These are phyloP conservation scores for Leccinum aurantiacum DNA, from an alignment of 768 basidiomycete species.

Conservation along the genomic window DNA sequence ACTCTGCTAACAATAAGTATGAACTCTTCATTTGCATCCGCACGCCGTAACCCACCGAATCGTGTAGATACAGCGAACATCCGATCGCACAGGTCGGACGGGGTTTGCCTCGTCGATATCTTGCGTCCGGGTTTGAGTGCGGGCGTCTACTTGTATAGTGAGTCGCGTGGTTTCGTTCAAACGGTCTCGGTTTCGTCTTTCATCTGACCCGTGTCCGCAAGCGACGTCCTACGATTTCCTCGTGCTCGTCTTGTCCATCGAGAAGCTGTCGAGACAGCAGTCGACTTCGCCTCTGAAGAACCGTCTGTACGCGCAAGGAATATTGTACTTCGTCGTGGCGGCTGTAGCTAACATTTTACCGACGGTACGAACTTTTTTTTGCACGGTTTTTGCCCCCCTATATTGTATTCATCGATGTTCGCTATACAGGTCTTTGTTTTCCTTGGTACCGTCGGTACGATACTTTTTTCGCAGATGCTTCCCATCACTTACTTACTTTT, in stretches of 20 bases:
- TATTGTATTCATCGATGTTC: not conserved
- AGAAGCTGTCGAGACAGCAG: constrained; percentile 14
- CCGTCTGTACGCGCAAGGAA: constrained; percentile 20
- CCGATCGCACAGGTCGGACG: not conserved
- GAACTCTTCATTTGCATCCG: not conserved
- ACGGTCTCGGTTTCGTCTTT: not conserved
- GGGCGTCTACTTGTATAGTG: constrained; percentile 20
- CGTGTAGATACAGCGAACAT: constrained; percentile 17
- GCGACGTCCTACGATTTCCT: constrained; percentile 23
- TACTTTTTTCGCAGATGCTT: not conserved
- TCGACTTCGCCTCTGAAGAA: constrained; percentile 19
- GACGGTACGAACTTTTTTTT: not conserved
- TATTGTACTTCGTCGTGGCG: constrained; percentile 22
- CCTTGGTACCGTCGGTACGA: constrained; percentile 1
- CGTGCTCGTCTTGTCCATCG: constrained; percentile 18
- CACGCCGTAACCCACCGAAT: not conserved
- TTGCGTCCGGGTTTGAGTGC: constrained; percentile 2
- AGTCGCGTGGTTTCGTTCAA: not conserved
- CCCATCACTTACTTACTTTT: not conserved
- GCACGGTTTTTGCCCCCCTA: not conserved
- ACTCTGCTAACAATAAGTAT: constrained; percentile 16
- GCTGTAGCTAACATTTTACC: constrained; percentile 19
- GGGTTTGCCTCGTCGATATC: not conserved
- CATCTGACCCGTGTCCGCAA: constrained; percentile 4
- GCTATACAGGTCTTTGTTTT: constrained; percentile 17